Base-by-base conservation (phyloP, 768 basidiomycete genomes). In the Collybia sordida region DNA sequence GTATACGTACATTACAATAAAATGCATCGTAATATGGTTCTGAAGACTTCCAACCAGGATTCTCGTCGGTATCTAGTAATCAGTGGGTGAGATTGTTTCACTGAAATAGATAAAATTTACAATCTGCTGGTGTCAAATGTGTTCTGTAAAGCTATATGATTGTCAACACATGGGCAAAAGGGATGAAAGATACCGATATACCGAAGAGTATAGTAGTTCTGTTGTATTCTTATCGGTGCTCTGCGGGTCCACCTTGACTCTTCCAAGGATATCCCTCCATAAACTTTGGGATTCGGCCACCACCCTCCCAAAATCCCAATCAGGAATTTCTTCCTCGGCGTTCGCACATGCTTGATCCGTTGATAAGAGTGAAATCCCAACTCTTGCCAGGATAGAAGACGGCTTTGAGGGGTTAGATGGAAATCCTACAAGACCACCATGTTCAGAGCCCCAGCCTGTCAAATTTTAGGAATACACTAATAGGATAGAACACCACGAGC, bases 21-120 rank as follows among this genome's bases (percentile, higher is more conserved):
- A 83, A 74, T 0, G 83, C 82, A 60, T 86, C 83, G 48, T 73
- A 85, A 53, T 86, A 86, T 1, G 84, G 83, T 53, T 85, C 83
- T 0, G 73, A 73, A 0, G 83, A 85, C 44, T 76, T 73, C 83
- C 83, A 85, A 38, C 70, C 72, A 0, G 82, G 79, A 50, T 85
- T 85, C 62, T 86, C 84, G 22, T 79, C 83, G 6, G 79, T 80
- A 57, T 84, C 83, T 83, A 48, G 4, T 12, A 4, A 22, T 21
- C 19, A 8, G 11, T 27, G 31, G 31, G 31, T 19, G 25, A 42
- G 14, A 36, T 24, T 34, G 43, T 6, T 11, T 23, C 9, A 53
- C 14, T 3, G 45, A 44, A 4, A 28, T 35, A 8, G 38, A 43
- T 31, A 11, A 38, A 6, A 59, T 78, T 58, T 57, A 85, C 83